Percentiles rank a stretch among this genome's conserved stretches.
Evolutionary conservation across 108 stramenopile genomes (phyloP).

Genomic region (Cyclotella choctawhatcheeana): DNA sequence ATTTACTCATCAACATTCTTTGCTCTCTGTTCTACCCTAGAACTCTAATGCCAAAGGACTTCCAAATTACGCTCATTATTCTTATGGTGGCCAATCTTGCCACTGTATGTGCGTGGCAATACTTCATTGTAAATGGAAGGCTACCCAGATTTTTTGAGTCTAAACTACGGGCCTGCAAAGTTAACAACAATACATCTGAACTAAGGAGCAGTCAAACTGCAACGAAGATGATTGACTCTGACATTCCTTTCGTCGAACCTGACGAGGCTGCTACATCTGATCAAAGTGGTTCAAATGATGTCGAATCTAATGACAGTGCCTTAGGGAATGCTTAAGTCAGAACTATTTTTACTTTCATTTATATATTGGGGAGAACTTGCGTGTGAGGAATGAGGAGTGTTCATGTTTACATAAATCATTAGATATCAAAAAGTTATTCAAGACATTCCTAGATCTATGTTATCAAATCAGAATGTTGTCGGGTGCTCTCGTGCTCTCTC

Average conservation of each 20-base stretch:
- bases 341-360: background rate
- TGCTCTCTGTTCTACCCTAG: background rate
- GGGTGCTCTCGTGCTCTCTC: background rate
- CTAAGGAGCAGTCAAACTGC: background rate
- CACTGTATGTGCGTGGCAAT: background rate
- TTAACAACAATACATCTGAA: background rate
- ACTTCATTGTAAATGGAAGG: slow-evolving; percentile 6
- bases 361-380: background rate
- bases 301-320: background rate
- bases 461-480: too few relatives aligned
- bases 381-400: too few relatives aligned
- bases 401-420: background rate
- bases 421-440: background rate
- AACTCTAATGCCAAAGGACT: background rate
- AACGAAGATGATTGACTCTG: background rate
- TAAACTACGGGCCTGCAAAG: background rate
- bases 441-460: too few relatives aligned
- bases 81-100: background rate
- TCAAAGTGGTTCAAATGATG: slow-evolving; percentile 4
- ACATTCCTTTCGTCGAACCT: background rate
- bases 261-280: background rate
- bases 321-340: background rate
- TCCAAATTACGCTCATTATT: background rate
- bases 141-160: background rate
- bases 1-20: background rate